Evolutionary conservation across 768 basidiomycete genomes (phyloP).

Genomic region (Tricholoma saponaceum): DNA sequence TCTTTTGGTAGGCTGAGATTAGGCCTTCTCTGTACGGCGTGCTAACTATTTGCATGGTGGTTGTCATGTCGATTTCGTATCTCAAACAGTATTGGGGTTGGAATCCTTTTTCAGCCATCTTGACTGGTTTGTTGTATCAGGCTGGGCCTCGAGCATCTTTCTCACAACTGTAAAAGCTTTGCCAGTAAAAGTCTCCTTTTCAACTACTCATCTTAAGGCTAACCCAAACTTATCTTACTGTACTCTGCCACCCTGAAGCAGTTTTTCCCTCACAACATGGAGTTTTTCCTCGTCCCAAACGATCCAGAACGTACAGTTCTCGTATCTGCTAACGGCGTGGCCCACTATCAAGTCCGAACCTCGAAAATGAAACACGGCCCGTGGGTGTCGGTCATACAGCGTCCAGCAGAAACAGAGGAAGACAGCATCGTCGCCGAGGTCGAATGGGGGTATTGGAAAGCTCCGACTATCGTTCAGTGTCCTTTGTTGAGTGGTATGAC

Average conservation of each 20-base stretch:
- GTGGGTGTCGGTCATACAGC: slow-evolving; percentile 35
- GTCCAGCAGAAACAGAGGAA: slow-evolving; percentile 32
- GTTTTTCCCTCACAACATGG: slow-evolving; percentile 30
- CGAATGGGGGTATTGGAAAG: slow-evolving; percentile 39
- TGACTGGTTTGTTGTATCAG: too few species aligned
- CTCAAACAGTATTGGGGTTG: background rate
- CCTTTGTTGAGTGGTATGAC: slow-evolving; percentile 30
- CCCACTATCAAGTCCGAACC: slow-evolving; percentile 47
- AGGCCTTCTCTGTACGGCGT: too few species aligned
- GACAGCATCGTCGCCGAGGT: slow-evolving; percentile 46
- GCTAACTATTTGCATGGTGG: too few species aligned
- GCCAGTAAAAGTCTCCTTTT: background rate
- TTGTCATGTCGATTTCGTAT: too few species aligned
- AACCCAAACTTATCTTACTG: background rate
- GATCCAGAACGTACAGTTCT: slow-evolving; percentile 46
- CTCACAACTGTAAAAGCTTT: too few species aligned
- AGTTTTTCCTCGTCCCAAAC: slow-evolving; percentile 49
- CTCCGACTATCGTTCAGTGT: slow-evolving; percentile 40
- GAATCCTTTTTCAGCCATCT: background rate
- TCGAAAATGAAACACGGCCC: slow-evolving; percentile 26
- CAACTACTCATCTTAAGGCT: background rate
- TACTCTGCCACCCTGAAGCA: background rate
- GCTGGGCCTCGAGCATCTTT: background rate
- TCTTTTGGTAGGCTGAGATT: background rate
- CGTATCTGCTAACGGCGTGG: slow-evolving; percentile 45